Evolutionary conservation across 257 asterid genomes (phyloP).

Genomic region (Mentha longifolia): DNA sequence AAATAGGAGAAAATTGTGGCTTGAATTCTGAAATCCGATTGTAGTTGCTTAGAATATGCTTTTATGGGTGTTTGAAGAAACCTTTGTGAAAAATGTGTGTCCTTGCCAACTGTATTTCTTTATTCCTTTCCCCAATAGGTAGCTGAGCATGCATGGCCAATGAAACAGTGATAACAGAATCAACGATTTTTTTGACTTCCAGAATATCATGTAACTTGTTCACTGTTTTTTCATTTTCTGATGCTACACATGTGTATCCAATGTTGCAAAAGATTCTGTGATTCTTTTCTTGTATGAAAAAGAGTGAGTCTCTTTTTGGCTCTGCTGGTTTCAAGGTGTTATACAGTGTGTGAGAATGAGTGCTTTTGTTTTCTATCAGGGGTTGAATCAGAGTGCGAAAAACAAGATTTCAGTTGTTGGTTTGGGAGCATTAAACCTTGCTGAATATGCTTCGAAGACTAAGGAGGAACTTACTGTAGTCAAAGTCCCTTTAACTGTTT

Average conservation of each 20-base stretch:
- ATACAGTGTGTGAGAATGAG: not conserved
- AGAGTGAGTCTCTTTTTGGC: no score
- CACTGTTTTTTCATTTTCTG: not conserved
- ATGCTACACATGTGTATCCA: not conserved
- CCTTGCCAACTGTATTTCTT: slow-evolving; percentile 8
- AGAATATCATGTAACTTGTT: not conserved
- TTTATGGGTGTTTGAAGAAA: slow-evolving; percentile 7
- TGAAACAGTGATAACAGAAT: slow-evolving; percentile 7
- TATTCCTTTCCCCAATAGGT: slow-evolving; percentile 6
- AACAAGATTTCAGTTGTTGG: slow-evolving; percentile 68
- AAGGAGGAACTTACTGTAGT: slow-evolving; percentile 53
- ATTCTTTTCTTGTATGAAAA: not conserved
- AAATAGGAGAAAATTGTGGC: no score
- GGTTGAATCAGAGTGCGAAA: slow-evolving; percentile 60
- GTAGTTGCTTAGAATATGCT: slow-evolving; percentile 5
- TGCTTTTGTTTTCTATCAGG: slow-evolving; percentile 45
- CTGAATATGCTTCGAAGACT: slow-evolving; percentile 67
- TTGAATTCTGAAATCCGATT: no score
- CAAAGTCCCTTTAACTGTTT: slow-evolving; percentile 62
- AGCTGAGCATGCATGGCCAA: slow-evolving; percentile 1
- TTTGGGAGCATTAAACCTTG: slow-evolving; percentile 67
- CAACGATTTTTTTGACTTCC: not conserved
- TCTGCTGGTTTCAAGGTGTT: no score
- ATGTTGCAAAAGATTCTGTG: not conserved
- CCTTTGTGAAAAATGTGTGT: slow-evolving; percentile 11